Percentiles rank a stretch among this genome's conserved stretches.
phyloP scores from a whole-genome alignment of 345 rosid genomes.

The Boechera stricta region DNA sequence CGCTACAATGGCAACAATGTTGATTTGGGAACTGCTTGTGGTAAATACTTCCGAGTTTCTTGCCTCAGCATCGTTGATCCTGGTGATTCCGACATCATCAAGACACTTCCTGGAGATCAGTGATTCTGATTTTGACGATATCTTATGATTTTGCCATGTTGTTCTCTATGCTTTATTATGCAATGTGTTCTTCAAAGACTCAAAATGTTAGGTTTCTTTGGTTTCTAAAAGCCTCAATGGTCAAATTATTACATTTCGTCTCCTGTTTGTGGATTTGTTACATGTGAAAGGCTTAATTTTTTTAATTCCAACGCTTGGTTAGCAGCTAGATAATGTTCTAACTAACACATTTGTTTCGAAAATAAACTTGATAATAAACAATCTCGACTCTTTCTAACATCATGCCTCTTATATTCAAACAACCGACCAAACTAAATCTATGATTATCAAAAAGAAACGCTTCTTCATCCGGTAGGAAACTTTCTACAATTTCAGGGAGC shows the following conservation, averaged over 20 bases:
- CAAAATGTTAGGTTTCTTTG: slow-evolving; percentile 5
- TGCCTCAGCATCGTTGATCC: slow-evolving; percentile 73
- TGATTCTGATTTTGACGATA: slow-evolving; percentile 8
- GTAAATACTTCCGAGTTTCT: slow-evolving; percentile 77
- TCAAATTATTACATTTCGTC: slow-evolving; percentile 25
- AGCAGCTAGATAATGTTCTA: not conserved
- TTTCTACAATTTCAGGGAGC: slow-evolving; percentile 53
- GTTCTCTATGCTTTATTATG: slow-evolving; percentile 9
- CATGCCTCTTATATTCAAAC: slow-evolving; percentile 9
- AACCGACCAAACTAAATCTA: not conserved
- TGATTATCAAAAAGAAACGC: slow-evolving; percentile 1
- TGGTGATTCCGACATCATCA: slow-evolving; percentile 87
- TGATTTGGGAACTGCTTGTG: slow-evolving; percentile 81
- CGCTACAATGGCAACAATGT: slow-evolving; percentile 62
- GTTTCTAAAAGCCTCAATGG: not conserved
- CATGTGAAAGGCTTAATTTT: not conserved
- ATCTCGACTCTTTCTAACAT: slow-evolving; percentile 1
- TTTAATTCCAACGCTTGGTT: not conserved
- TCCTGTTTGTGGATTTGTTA: not conserved
- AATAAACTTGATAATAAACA: not conserved
- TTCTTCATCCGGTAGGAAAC: slow-evolving; percentile 33
- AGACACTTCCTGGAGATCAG: slow-evolving; percentile 58
- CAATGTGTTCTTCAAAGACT: slow-evolving; percentile 31
- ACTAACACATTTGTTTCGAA: not conserved
- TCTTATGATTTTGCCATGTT: slow-evolving; percentile 30